Evolutionary conservation across 306 rosid species (phyloP).

Genomic region (Casuarina equisetifolia): DNA sequence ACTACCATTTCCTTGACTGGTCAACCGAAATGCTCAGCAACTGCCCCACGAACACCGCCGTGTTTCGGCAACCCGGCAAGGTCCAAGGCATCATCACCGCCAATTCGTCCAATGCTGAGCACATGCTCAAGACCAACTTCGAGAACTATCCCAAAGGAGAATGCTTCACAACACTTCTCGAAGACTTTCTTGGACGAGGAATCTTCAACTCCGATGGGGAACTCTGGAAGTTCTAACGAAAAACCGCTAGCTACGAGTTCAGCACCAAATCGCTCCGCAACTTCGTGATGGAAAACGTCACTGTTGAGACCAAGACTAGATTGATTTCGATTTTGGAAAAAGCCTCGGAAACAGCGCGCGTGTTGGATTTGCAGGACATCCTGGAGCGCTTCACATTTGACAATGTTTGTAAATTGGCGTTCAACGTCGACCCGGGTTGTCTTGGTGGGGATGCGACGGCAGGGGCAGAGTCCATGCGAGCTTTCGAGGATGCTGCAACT

Average conservation of each 20-base stretch:
- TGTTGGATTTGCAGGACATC: slow-evolving; percentile 57
- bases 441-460: slow-evolving; percentile 44
- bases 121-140: slow-evolving; percentile 65
- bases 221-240: slow-evolving; percentile 60
- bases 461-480: slow-evolving; percentile 53
- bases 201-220: slow-evolving; percentile 69
- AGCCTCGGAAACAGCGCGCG: slow-evolving; percentile 22
- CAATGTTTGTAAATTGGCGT: slow-evolving; percentile 64
- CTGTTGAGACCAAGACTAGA: slow-evolving; percentile 40
- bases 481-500: slow-evolving; percentile 58
- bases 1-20: slow-evolving; percentile 69
- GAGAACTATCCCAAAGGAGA: slow-evolving; percentile 73
- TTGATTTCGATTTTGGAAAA: slow-evolving; percentile 41
- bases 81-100: slow-evolving; percentile 50
- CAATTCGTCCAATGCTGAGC: slow-evolving; percentile 56
- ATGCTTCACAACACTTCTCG: slow-evolving; percentile 33
- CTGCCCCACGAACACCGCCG: slow-evolving; percentile 49
- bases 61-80: slow-evolving; percentile 40
- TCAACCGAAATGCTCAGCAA: slow-evolving; percentile 41
- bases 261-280: slow-evolving; percentile 57
- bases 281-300: slow-evolving; percentile 54
- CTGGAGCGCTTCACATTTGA: slow-evolving; percentile 75
- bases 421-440: slow-evolving; percentile 55
- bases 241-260: slow-evolving; percentile 71
- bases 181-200: slow-evolving; percentile 64